A percentile compares a stretch with the other conserved stretches of the same genome.
phyloP scores from a whole-genome alignment of 1,284 basidiomycete species.

The Ustilago esculenta region DNA sequence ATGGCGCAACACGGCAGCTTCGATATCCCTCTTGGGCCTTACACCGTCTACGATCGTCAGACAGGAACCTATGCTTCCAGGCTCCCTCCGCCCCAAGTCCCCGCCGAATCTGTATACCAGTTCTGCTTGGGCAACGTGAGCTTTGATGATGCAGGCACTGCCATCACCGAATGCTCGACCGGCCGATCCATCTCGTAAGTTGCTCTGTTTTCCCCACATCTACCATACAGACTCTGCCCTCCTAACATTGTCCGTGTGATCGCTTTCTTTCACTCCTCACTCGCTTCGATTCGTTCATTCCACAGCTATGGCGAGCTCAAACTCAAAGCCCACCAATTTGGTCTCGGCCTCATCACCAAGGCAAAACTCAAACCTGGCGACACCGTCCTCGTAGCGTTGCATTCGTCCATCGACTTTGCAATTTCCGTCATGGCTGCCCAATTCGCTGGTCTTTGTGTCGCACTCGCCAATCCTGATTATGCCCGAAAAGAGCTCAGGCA shows the following conservation, averaged over 20 bases:
- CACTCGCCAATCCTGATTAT: constrained; percentile 47
- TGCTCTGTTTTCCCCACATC: too few relatives aligned
- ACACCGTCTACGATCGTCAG: constrained; percentile 15
- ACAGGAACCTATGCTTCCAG: constrained; percentile 19
- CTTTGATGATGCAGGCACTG: constrained; percentile 24
- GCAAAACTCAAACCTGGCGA: constrained; percentile 43
- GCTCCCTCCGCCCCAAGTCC: constrained; percentile 12
- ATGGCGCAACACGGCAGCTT: constrained; percentile 6
- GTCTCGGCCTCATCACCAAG: constrained; percentile 39
- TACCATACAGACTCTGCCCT: neutral
- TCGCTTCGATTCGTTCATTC: too few relatives aligned
- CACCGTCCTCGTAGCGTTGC: constrained; percentile 29
- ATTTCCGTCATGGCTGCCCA: constrained; percentile 37
- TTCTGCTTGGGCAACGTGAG: constrained; percentile 17
- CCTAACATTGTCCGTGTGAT: neutral
- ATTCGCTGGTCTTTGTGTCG: constrained; percentile 41
- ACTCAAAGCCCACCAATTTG: constrained; percentile 34
- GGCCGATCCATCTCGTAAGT: constrained; percentile 26
- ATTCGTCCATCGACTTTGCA: constrained; percentile 47
- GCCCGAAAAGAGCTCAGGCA: constrained; percentile 37
- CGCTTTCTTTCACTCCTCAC: neutral
- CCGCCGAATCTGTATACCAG: constrained; percentile 15
- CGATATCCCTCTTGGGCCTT: constrained; percentile 11
- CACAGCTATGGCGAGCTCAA: constrained; percentile 40
- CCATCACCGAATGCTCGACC: constrained; percentile 21